Conservation (phyloP, 2,329 filamentous ascomycete species). For the Aspergillus neoniger region DNA sequence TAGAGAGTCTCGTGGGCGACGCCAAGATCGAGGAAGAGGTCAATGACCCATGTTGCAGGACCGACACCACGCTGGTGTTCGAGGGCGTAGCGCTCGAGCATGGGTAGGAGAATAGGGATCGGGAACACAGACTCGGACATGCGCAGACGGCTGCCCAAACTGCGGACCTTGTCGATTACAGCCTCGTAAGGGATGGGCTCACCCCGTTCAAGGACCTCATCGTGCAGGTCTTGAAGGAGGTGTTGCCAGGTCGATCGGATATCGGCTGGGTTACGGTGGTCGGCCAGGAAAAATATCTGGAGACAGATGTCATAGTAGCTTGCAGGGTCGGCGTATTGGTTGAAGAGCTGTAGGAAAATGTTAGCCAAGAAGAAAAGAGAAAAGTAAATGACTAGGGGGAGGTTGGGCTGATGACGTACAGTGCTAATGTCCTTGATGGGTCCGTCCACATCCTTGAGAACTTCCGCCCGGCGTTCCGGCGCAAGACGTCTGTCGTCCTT, state of each 20-base stretch:
- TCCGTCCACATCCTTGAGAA: slow-evolving; percentile 72
- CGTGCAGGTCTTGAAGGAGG: slow-evolving; percentile 72
- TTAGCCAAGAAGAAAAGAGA: slow-evolving; percentile 12
- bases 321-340: slow-evolving; percentile 84
- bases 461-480: slow-evolving; percentile 62
- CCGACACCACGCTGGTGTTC: slow-evolving; percentile 52
- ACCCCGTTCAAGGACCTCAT: slow-evolving; percentile 49
- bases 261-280: slow-evolving; percentile 83
- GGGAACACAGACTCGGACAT: slow-evolving; percentile 60
- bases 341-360: slow-evolving; percentile 69
- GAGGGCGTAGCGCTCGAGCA: slow-evolving; percentile 57
- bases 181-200: slow-evolving; percentile 51
- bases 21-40: slow-evolving; percentile 65
- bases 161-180: slow-evolving; percentile 56
- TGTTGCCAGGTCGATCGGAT: slow-evolving; percentile 83
- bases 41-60: slow-evolving; percentile 61
- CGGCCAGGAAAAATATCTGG: slow-evolving; percentile 86
- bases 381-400: not conserved
- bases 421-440: slow-evolving; percentile 73
- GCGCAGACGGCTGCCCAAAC: slow-evolving; percentile 57
- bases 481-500: slow-evolving; percentile 70
- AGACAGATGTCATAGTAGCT: slow-evolving; percentile 93
- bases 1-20: slow-evolving; percentile 64
- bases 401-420: slow-evolving; percentile 55
- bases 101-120: slow-evolving; percentile 55